Percentiles rank a stretch among this genome's conserved stretches.
phyloP scores from a whole-genome alignment of 306 rosid species.

The Inga oerstediana region DNA sequence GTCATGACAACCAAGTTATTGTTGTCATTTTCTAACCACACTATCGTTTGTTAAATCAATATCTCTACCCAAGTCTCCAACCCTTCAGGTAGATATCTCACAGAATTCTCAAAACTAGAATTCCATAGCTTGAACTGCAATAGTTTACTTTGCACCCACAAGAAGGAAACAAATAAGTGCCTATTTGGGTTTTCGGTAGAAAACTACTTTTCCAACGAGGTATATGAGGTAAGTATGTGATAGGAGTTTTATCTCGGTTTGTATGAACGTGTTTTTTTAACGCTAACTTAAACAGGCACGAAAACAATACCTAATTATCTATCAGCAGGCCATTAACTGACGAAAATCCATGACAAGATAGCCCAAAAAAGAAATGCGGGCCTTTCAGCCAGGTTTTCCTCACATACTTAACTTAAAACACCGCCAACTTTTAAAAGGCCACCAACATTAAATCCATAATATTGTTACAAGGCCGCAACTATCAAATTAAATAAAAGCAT shows the following conservation, averaged over 20 bases:
- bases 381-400: background rate
- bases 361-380: background rate
- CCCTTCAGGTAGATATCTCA: background rate
- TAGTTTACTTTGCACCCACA: background rate
- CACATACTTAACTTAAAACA: background rate
- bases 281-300: too few relatives aligned
- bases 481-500: background rate
- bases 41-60: background rate
- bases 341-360: background rate
- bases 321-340: background rate
- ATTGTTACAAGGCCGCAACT: background rate
- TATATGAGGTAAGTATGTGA: too few relatives aligned
- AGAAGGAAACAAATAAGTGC: background rate
- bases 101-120: background rate
- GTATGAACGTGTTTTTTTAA: rapidly evolving
- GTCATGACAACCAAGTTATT: background rate
- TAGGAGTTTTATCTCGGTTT: too few relatives aligned
- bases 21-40: background rate
- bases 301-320: background rate
- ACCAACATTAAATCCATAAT: background rate
- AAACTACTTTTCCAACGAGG: too few relatives aligned
- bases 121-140: background rate
- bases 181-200: too few relatives aligned
- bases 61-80: background rate
- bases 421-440: background rate